Conservation (phyloP, 306 rosid genomes). For the Aeschynomene evenia region DNA sequence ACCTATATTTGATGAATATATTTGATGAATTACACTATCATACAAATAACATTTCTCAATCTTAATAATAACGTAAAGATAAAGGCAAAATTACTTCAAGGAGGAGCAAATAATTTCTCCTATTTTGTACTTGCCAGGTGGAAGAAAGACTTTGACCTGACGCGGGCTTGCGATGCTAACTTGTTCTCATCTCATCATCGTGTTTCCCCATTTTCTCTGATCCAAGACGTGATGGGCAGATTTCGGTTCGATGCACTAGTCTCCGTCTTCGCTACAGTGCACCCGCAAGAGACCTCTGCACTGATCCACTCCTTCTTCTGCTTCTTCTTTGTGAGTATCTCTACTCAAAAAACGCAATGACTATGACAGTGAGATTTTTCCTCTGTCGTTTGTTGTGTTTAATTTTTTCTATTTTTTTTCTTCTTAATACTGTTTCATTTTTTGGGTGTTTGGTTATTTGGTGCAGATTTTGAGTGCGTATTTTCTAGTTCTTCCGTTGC, state of each 20-base stretch:
- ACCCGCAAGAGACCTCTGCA: conserved; percentile 82
- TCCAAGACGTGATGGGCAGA: conserved; percentile 44
- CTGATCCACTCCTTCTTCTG: conserved; percentile 75
- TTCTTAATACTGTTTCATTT: background rate
- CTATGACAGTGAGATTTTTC: background rate
- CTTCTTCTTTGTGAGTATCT: conserved; percentile 84
- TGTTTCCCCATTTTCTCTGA: background rate
- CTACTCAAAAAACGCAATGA: background rate
- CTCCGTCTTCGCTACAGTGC: conserved; percentile 74
- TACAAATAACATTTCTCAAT: too few relatives aligned
- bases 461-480: conserved; percentile 90
- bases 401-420: background rate
- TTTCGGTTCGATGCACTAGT: conserved; percentile 53
- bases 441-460: background rate
- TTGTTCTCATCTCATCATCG: background rate
- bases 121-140: conserved; percentile 2
- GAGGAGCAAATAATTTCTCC: too few relatives aligned
- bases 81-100: too few relatives aligned
- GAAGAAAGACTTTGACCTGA: background rate
- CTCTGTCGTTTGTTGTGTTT: background rate
- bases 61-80: too few relatives aligned
- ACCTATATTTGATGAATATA: too few relatives aligned
- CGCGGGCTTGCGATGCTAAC: background rate
- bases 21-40: too few relatives aligned
- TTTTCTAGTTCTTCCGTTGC: conserved; percentile 92